These are phyloP conservation scores for Peniophora sp. DNA, from an alignment of 1,284 basidiomycete species.

Conservation along the genomic window DNA sequence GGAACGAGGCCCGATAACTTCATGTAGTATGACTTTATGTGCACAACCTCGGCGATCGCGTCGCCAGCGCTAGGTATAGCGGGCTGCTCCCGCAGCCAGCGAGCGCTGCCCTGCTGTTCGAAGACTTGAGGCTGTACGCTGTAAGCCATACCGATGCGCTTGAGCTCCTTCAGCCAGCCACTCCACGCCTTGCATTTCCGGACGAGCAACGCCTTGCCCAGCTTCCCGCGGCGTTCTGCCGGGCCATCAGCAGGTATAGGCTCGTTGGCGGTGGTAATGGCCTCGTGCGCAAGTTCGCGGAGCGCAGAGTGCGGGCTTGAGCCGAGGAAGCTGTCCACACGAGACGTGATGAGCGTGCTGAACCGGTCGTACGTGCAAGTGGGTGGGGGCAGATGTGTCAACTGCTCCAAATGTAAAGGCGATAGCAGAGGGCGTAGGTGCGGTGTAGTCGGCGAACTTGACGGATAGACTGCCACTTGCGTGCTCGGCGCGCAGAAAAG, in stretches of 20 bases:
- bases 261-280: conserved; percentile 59
- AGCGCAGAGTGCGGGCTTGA: conserved; percentile 32
- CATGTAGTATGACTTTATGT: conserved; percentile 65
- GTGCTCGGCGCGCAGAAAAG: conserved; percentile 30
- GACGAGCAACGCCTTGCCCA: conserved; percentile 69
- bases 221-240: conserved; percentile 62
- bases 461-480: conserved; percentile 22
- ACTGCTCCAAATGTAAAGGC: background rate
- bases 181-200: conserved; percentile 91
- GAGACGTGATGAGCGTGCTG: conserved; percentile 29
- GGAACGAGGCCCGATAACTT: conserved; percentile 67
- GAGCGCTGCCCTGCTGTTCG: conserved; percentile 50
- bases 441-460: background rate
- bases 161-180: conserved; percentile 87
- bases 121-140: conserved; percentile 72
- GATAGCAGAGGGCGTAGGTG: background rate
- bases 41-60: conserved; percentile 20
- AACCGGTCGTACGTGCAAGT: conserved; percentile 48
- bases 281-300: conserved; percentile 63
- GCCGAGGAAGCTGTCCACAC: conserved; percentile 35
- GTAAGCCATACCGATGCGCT: conserved; percentile 69
- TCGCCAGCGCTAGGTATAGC: conserved; percentile 21
- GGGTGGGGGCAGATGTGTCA: conserved; percentile 15
- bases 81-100: conserved; percentile 64
- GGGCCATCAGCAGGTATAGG: conserved; percentile 37